Evolutionary conservation across 1,284 basidiomycete species (phyloP).

Genomic region (Ceratobasidium sp.): DNA sequence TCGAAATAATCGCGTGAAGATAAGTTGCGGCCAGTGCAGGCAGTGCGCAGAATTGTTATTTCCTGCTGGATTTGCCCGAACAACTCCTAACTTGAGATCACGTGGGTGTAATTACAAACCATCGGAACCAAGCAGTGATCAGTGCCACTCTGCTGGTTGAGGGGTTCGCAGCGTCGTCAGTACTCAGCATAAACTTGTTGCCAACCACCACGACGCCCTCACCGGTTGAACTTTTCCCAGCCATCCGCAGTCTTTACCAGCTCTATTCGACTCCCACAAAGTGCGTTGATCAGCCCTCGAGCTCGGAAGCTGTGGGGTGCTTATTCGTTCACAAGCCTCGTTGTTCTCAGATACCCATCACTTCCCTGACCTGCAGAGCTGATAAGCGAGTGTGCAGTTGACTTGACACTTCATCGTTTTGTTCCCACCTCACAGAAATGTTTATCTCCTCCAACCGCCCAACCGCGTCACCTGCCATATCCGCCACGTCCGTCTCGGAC

Average conservation of each 20-base stretch:
- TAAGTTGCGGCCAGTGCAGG: too few relatives aligned
- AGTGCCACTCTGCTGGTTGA: conserved; percentile 36
- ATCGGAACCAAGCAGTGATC: conserved; percentile 19
- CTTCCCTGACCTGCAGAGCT: neutral
- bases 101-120: neutral
- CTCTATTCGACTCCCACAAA: neutral
- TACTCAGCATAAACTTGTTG: neutral
- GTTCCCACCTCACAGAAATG: conserved; percentile 12
- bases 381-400: neutral
- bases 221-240: too few relatives aligned
- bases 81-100: conserved; percentile 12
- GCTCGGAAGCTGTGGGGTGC: conserved; percentile 12
- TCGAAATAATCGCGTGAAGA: neutral
- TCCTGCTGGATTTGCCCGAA: neutral
- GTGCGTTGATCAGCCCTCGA: neutral
- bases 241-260: neutral
- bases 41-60: too few relatives aligned
- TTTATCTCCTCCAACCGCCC: conserved; percentile 41
- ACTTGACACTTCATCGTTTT: neutral
- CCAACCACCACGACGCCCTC: conserved; percentile 11
- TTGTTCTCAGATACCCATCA: conserved; percentile 26
- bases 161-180: conserved; percentile 15
- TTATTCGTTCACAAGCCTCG: conserved; percentile 14
- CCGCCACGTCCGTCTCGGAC: conserved; percentile 47
- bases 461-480: conserved; percentile 52